Percentiles rank a stretch among this genome's conserved stretches.
Conservation (phyloP, 1,284 basidiomycete species). For the Pulveroboletus sp. region DNA sequence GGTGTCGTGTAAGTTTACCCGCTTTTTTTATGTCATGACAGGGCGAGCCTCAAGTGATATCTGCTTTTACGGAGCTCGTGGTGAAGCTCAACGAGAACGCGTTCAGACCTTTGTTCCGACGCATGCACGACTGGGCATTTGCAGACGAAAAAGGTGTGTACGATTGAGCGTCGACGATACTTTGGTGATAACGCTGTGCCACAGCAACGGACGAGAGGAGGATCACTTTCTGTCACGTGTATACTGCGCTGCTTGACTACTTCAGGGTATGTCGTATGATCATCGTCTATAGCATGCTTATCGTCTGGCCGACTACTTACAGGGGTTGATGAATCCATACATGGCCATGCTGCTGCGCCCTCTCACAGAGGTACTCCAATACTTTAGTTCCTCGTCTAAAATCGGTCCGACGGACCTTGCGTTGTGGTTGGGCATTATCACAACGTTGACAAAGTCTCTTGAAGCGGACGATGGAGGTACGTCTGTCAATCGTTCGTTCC, state of each 20-base stretch:
- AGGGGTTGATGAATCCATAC: slow-evolving; percentile 91
- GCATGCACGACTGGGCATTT: slow-evolving; percentile 95
- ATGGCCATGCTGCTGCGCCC: slow-evolving; percentile 77
- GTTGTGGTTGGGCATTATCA: slow-evolving; percentile 70
- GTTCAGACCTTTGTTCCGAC: slow-evolving; percentile 92
- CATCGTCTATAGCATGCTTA: background rate
- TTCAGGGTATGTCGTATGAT: slow-evolving; percentile 67
- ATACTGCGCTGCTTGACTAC: slow-evolving; percentile 73
- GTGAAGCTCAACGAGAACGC: slow-evolving; percentile 92
- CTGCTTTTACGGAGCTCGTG: slow-evolving; percentile 85
- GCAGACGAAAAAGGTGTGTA: slow-evolving; percentile 52
- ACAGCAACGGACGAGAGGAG: slow-evolving; percentile 48
- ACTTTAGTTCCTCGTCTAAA: slow-evolving; percentile 37
- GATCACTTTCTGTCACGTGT: slow-evolving; percentile 73
- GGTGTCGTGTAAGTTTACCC: too few relatives aligned
- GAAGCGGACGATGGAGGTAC: slow-evolving; percentile 79
- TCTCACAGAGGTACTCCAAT: slow-evolving; percentile 64
- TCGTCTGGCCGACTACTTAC: slow-evolving; percentile 7
- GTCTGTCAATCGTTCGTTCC: slow-evolving; percentile 26
- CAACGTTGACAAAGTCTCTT: slow-evolving; percentile 71
- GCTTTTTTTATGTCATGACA: too few relatives aligned
- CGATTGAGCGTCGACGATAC: background rate
- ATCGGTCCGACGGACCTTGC: slow-evolving; percentile 32
- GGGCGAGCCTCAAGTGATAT: slow-evolving; percentile 59
- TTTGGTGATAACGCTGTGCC: background rate